phyloP scores from a whole-genome alignment of 1,139 yeast genomes.

The Lodderomyces elongisporus region DNA sequence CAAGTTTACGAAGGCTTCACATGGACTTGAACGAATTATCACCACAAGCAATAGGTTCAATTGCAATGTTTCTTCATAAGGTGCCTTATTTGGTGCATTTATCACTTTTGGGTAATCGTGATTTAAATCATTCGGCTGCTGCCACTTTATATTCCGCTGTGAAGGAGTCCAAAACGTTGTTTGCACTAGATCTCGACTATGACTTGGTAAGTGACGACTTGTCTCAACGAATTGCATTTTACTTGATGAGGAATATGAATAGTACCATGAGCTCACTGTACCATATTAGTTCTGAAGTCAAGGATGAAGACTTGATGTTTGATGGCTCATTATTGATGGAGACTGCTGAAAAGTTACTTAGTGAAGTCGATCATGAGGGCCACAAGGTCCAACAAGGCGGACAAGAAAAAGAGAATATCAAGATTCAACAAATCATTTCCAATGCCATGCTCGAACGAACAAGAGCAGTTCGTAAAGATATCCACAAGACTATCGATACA shows the following conservation, averaged over 20 bases:
- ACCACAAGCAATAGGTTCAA: slow-evolving; percentile 57
- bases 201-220: slow-evolving; percentile 64
- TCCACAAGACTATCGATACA: slow-evolving; percentile 38
- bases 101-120: slow-evolving; percentile 62
- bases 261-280: slow-evolving; percentile 43
- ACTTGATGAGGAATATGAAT: slow-evolving; percentile 82
- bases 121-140: slow-evolving; percentile 53
- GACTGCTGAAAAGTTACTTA: slow-evolving; percentile 58
- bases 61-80: slow-evolving; percentile 66
- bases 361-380: slow-evolving; percentile 35
- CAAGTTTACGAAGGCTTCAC: slow-evolving; percentile 66
- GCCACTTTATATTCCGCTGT: slow-evolving; percentile 71
- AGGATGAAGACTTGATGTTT: slow-evolving; percentile 42
- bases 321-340: slow-evolving; percentile 53
- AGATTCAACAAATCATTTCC: slow-evolving; percentile 36
- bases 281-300: slow-evolving; percentile 8
- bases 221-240: slow-evolving; percentile 73
- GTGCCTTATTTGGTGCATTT: slow-evolving; percentile 71
- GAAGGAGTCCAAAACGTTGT: slow-evolving; percentile 57
- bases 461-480: slow-evolving; percentile 35
- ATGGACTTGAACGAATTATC: slow-evolving; percentile 68
- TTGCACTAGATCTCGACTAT: slow-evolving; percentile 69
- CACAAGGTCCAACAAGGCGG: slow-evolving; percentile 12
- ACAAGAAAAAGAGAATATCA: slow-evolving; percentile 26
- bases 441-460: slow-evolving; percentile 43